Evolutionary conservation across 495 filamentous ascomycete genomes (phyloP).

Genomic region (Neurospora terricola): DNA sequence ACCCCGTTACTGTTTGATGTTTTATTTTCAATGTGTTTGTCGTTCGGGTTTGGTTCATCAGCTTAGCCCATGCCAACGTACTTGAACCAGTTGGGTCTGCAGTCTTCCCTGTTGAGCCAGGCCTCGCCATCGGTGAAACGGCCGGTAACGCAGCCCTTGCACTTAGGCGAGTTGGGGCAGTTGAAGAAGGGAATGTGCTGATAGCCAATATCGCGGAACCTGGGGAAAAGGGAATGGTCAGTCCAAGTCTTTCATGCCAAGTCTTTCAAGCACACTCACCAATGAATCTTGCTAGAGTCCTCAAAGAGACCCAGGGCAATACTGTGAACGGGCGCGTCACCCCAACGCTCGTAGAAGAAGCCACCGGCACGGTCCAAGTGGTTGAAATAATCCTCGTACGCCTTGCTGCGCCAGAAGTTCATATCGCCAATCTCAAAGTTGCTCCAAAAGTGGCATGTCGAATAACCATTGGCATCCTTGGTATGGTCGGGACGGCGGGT

Average conservation of each 20-base stretch:
- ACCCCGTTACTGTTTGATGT: neutral
- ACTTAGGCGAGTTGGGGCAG: conserved; percentile 94
- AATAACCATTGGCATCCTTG: conserved; percentile 75
- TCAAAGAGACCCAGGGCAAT: conserved; percentile 93
- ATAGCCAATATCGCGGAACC: conserved; percentile 99
- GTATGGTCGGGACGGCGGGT: conserved; percentile 70
- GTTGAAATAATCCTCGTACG: conserved; percentile 93
- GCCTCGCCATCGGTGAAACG: conserved; percentile 78
- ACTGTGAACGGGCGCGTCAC: conserved; percentile 94
- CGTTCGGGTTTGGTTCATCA: neutral
- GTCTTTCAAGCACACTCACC: conserved; percentile 46
- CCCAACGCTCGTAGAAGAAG: conserved; percentile 99
- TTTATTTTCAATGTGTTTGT: neutral
- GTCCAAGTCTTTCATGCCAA: neutral
- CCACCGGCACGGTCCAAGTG: conserved; percentile 89
- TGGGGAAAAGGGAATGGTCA: conserved; percentile 22
- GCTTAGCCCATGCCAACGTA: conserved; percentile 69
- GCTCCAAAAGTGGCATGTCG: conserved; percentile 99
- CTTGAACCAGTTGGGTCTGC: conserved; percentile 94
- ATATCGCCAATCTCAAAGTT: conserved; percentile 98
- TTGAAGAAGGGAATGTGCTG: conserved; percentile 98
- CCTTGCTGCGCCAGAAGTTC: conserved; percentile 84
- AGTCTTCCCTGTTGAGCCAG: conserved; percentile 84
- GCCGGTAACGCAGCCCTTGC: conserved; percentile 76
- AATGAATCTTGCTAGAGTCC: conserved; percentile 84